These are phyloP conservation scores for Zasmidium angulare DNA, from an alignment of 2,329 filamentous ascomycete species.

Conservation along the genomic window DNA sequence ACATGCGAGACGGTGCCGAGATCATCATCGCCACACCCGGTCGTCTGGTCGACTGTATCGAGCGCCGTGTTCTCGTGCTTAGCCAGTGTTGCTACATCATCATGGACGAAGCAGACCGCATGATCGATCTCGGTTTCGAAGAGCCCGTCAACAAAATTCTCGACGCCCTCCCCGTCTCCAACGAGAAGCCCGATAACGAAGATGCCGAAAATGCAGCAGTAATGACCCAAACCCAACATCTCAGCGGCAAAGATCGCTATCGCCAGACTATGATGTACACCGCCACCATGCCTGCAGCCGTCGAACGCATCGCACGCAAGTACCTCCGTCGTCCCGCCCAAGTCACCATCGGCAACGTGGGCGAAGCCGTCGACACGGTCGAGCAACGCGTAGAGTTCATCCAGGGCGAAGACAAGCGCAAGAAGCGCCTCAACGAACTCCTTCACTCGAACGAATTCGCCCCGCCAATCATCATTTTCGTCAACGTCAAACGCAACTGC, in stretches of 20 bases:
- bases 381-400: slow-evolving; percentile 96
- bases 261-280: slow-evolving; percentile 99
- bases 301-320: slow-evolving; percentile 95
- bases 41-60: slow-evolving; percentile 94
- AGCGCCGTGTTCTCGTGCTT: slow-evolving; percentile 84
- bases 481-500: slow-evolving; percentile 99
- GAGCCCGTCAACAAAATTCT: slow-evolving; percentile 97
- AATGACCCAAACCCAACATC: slow-evolving; percentile 76
- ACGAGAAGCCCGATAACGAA: slow-evolving; percentile 93
- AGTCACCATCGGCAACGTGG: slow-evolving; percentile 89
- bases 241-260: slow-evolving; percentile 76
- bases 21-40: slow-evolving; percentile 98
- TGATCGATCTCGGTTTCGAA: slow-evolving; percentile 98
- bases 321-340: slow-evolving; percentile 91
- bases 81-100: slow-evolving; percentile 98
- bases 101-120: slow-evolving; percentile 98
- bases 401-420: slow-evolving; percentile 87
- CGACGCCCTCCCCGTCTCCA: slow-evolving; percentile 84
- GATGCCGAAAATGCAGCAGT: slow-evolving; percentile 80
- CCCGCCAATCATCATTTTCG: slow-evolving; percentile 95
- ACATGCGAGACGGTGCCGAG: slow-evolving; percentile 86
- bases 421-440: slow-evolving; percentile 93
- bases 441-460: slow-evolving; percentile 76
- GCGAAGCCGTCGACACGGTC: slow-evolving; percentile 95
- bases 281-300: slow-evolving; percentile 89